Base-by-base conservation (phyloP, 164 flowering plant genomes). In the Echeveria elegans region DNA sequence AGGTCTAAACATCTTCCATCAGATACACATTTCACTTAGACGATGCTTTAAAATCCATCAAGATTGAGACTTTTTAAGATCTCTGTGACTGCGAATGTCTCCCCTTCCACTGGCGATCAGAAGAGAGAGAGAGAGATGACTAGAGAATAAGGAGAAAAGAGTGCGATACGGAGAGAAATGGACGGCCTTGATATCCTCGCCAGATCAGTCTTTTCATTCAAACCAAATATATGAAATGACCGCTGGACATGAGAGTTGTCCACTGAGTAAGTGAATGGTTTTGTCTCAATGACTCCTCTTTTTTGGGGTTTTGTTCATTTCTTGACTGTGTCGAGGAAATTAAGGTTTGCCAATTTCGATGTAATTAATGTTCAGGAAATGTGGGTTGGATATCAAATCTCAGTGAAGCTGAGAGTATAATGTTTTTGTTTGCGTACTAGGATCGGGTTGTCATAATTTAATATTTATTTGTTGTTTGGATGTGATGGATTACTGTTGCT, bases 321-420 rank as follows among this genome's bases (percentile, higher is more conserved):
- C 72, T 77, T 82, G 82, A 82, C 40, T 68, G 62, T 66, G 77
- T 85, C 86, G 89, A 81, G 47, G 77, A 82, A 72, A 69, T 80
- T 82, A 82, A 82, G 86, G 86, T 80, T 38, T 52, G 19, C 61
- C 31, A 56, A 56, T 32, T 29, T 56, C 34, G 19, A 28, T 56
- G 32, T 26, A 28, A n/a, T n/a, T n/a, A 26, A 56, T 28, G 61
- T 56, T 26, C 31, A 2, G 16, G 61, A 56, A 56, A 56, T 56
- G 61, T 56, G 32, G 32, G 61, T 12, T 56, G 61, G 61, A 28
- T 19, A 56, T 28, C 61, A 56, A 56, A 56, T 56, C 61, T 28
- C 32, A 26, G 61, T 56, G 61, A 56, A 28, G n/a, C n/a, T n/a
- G 29, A 26, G 61, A 56, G 29, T 53, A 53, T 48, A 3, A 12